phyloP scores from a whole-genome alignment of 2,329 filamentous ascomycete species.

The Aspergillus sp. region DNA sequence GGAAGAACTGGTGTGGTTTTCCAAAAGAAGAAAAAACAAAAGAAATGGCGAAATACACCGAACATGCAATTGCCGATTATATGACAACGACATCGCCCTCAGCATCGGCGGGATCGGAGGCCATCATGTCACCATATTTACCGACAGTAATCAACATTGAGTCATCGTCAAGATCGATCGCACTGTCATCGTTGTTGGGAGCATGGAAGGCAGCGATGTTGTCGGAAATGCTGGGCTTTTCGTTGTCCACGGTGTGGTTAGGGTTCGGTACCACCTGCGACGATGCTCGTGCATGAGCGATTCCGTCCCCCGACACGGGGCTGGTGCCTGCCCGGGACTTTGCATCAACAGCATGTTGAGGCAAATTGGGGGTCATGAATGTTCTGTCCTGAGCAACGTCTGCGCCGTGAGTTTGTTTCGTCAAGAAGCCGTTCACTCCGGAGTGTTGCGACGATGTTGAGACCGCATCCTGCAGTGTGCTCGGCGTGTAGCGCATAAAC shows the following conservation, averaged over 20 bases:
- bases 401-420: conserved; percentile 21
- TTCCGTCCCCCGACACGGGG: conserved; percentile 16
- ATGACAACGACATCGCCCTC: conserved; percentile 48
- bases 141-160: conserved; percentile 42
- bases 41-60: conserved; percentile 11
- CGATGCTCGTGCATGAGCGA: conserved; percentile 15
- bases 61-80: conserved; percentile 23
- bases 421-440: conserved; percentile 19
- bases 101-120: conserved; percentile 46
- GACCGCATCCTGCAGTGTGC: conserved; percentile 29
- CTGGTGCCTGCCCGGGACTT: conserved; percentile 21
- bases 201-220: conserved; percentile 34
- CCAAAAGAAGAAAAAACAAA: conserved; percentile 15
- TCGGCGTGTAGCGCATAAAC: conserved; percentile 64
- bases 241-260: conserved; percentile 30
- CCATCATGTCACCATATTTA: conserved; percentile 48
- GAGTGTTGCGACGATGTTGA: conserved; percentile 23
- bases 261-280: conserved; percentile 15
- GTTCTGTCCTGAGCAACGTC: conserved; percentile 14
- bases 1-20: conserved; percentile 5
- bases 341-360: conserved; percentile 11
- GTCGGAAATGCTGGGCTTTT: conserved; percentile 50
- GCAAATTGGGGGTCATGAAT: conserved; percentile 19
- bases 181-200: conserved; percentile 65
- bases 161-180: conserved; percentile 63